Conservation (phyloP, 495 filamentous ascomycete species). For the Podospora fimiseda region DNA sequence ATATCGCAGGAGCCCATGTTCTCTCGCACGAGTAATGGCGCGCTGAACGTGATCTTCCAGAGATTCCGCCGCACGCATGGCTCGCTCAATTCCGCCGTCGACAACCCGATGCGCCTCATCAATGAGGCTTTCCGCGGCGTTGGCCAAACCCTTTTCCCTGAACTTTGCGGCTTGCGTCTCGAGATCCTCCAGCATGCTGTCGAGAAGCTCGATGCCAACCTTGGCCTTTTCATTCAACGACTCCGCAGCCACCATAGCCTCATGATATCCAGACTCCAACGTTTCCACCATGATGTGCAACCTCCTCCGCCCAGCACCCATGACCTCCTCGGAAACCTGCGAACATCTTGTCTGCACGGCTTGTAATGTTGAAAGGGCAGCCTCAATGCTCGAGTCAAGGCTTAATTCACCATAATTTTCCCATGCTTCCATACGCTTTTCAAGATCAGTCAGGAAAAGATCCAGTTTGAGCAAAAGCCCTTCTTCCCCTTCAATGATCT, state of each 20-base stretch:
- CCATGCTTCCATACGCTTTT: conserved; percentile 77
- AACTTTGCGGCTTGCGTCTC: conserved; percentile 70
- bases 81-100: conserved; percentile 77
- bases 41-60: conserved; percentile 73
- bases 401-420: conserved; percentile 81
- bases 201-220: conserved; percentile 78
- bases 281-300: conserved; percentile 89
- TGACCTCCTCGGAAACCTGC: conserved; percentile 81
- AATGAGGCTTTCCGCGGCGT: conserved; percentile 63
- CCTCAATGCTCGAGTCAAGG: conserved; percentile 71
- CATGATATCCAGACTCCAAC: conserved; percentile 83
- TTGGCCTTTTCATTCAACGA: conserved; percentile 88
- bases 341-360: conserved; percentile 84
- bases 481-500: conserved; percentile 57
- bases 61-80: conserved; percentile 66
- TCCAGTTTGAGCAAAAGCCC: conserved; percentile 63
- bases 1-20: conserved; percentile 79
- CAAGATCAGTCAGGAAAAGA: conserved; percentile 81
- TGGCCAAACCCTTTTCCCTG: conserved; percentile 52
- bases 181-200: conserved; percentile 73
- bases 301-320: conserved; percentile 77
- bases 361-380: conserved; percentile 77
- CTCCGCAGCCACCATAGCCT: conserved; percentile 76
- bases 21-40: conserved; percentile 70
- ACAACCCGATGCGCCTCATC: conserved; percentile 67